These are phyloP conservation scores for Lachancea waltii DNA, from an alignment of 805 yeast genomes.

Conservation along the genomic window DNA sequence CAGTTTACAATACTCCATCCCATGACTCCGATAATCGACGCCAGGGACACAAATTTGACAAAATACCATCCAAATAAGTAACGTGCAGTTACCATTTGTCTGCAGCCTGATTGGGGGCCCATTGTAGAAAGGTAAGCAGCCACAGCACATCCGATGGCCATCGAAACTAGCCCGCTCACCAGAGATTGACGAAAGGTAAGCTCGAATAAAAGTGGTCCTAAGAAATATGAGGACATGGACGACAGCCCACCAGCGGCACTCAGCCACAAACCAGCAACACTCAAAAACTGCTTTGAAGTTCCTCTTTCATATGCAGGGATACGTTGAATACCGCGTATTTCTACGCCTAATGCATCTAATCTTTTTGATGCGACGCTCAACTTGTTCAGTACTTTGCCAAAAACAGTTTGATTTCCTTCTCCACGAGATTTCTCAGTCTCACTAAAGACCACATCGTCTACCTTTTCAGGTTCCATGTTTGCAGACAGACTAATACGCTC, in stretches of 20 bases:
- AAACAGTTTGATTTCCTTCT: background rate
- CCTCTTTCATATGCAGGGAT: conserved; percentile 61
- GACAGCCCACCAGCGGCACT: conserved; percentile 86
- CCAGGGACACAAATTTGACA: conserved; percentile 66
- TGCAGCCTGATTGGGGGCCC: conserved; percentile 88
- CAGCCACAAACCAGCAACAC: conserved; percentile 71
- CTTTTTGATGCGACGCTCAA: conserved; percentile 33
- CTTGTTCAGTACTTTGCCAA: conserved; percentile 1
- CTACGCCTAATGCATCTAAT: conserved; percentile 59
- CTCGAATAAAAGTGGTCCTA: conserved; percentile 67
- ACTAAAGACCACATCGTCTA: background rate
- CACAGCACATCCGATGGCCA: conserved; percentile 60
- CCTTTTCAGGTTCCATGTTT: conserved; percentile 2
- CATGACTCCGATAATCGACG: conserved; percentile 65
- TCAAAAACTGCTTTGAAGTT: conserved; percentile 33
- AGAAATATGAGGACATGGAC: conserved; percentile 76
- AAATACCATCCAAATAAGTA: conserved; percentile 82
- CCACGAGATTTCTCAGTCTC: background rate
- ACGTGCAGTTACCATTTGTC: conserved; percentile 82
- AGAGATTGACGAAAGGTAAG: conserved; percentile 62
- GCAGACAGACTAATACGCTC: too few species aligned
- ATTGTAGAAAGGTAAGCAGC: conserved; percentile 80
- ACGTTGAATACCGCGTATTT: conserved; percentile 73
- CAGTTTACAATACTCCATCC: conserved; percentile 96
- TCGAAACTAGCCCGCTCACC: conserved; percentile 56